Percentiles rank a stretch among this genome's conserved stretches.
phyloP scores from a whole-genome alignment of 345 rosid genomes.

The Corchorus olitorius region DNA sequence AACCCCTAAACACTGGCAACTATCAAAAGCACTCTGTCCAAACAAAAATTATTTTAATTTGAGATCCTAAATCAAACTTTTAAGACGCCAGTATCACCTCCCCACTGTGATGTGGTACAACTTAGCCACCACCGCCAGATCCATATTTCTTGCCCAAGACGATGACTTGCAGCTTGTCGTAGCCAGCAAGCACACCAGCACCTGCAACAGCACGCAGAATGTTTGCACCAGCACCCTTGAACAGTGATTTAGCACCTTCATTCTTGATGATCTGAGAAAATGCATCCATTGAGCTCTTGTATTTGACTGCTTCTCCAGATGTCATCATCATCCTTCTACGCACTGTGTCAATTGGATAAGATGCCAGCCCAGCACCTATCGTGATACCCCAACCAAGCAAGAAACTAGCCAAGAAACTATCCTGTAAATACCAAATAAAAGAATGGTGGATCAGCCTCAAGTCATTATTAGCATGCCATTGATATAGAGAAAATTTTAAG shows the following conservation, averaged over 20 bases:
- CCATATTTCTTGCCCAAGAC: constrained; percentile 60
- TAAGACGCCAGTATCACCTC: constrained; percentile 17
- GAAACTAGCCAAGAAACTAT: constrained; percentile 66
- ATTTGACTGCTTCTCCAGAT: constrained; percentile 70
- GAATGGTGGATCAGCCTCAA: neutral
- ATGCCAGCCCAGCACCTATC: constrained; percentile 58
- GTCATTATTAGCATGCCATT: neutral
- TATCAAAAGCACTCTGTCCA: constrained; percentile 15
- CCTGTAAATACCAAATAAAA: constrained; percentile 35
- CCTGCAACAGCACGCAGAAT: constrained; percentile 63
- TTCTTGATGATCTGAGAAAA: constrained; percentile 53
- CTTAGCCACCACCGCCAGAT: constrained; percentile 49
- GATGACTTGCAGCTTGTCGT: constrained; percentile 62
- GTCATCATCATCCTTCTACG: constrained; percentile 82
- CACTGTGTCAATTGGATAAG: constrained; percentile 62
- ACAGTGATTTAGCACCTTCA: constrained; percentile 57
- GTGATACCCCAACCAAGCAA: constrained; percentile 64
- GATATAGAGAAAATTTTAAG: neutral
- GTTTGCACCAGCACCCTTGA: constrained; percentile 73
- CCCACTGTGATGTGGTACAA: constrained; percentile 3
- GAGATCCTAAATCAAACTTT: constrained; percentile 10
- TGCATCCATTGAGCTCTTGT: constrained; percentile 54
- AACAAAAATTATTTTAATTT: constrained; percentile 34
- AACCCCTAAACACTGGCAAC: constrained; percentile 19
- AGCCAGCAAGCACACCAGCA: constrained; percentile 70